phyloP scores from a whole-genome alignment of 495 filamentous ascomycete species.

The Xylaria castorea region DNA sequence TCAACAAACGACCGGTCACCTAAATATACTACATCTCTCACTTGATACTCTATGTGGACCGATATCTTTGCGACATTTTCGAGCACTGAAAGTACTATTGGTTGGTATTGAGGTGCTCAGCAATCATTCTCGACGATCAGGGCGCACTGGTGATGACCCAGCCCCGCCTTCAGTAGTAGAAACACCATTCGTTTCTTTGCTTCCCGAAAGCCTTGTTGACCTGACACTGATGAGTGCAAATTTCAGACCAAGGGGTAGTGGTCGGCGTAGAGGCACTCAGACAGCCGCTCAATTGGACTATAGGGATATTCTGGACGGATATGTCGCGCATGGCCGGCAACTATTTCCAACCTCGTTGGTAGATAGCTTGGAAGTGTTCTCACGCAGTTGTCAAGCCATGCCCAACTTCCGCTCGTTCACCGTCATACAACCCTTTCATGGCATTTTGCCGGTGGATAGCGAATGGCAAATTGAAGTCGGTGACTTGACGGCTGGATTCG shows the following conservation, averaged over 20 bases:
- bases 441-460: neutral
- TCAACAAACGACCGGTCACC: neutral
- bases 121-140: neutral
- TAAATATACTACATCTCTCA: neutral
- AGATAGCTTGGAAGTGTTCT: neutral
- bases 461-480: neutral
- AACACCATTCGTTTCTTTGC: neutral
- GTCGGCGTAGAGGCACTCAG: neutral
- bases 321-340: neutral
- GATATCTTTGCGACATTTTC: neutral
- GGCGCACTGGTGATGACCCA: neutral
- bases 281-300: neutral
- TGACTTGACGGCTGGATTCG: neutral
- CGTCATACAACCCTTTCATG: neutral
- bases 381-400: neutral
- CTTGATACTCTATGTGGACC: neutral
- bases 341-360: neutral
- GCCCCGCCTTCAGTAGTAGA: neutral
- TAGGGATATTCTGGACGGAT: neutral
- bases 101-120: neutral
- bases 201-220: neutral
- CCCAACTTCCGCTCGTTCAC: neutral
- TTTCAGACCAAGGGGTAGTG: neutral
- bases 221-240: neutral
- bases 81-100: neutral